phyloP scores from a whole-genome alignment of 106 monocot species.

The Allium sativum region DNA sequence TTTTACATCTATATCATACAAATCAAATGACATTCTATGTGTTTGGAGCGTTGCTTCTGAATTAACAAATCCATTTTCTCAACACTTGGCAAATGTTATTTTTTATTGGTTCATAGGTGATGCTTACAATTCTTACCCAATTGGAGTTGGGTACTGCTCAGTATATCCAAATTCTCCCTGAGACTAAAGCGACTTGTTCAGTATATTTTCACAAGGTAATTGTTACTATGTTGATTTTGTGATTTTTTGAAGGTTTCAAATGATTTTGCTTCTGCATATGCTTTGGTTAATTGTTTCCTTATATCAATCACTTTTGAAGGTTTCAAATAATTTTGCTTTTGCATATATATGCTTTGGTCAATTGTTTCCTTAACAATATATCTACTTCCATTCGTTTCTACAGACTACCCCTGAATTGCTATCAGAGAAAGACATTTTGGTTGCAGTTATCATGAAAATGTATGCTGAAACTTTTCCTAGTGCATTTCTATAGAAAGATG shows the following conservation, averaged over 20 bases:
- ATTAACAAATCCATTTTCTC: no score
- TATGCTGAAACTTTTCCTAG: conserved; percentile 7
- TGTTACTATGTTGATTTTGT: neutral
- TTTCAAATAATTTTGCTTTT: conserved; percentile 7
- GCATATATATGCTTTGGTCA: conserved; percentile 4
- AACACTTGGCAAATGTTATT: no score
- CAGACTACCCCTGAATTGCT: conserved; percentile 73
- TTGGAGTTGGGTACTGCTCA: conserved; percentile 79
- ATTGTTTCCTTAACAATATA: no score
- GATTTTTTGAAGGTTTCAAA: no score
- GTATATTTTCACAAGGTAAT: conserved; percentile 88
- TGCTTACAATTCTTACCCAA: conserved; percentile 79
- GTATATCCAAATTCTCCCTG: conserved; percentile 52
- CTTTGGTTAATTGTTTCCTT: neutral
- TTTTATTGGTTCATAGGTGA: conserved; percentile 31
- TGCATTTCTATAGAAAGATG: no score
- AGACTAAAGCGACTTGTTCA: conserved; percentile 64
- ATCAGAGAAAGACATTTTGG: conserved; percentile 44
- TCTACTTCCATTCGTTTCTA: conserved; percentile 3
- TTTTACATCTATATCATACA: no score
- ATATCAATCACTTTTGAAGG: neutral
- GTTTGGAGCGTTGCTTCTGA: no score
- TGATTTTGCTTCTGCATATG: neutral
- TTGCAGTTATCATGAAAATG: conserved; percentile 65
- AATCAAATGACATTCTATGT: no score